phyloP scores from a whole-genome alignment of 108 stramenopile species.

The Conticribra weissflogii region DNA sequence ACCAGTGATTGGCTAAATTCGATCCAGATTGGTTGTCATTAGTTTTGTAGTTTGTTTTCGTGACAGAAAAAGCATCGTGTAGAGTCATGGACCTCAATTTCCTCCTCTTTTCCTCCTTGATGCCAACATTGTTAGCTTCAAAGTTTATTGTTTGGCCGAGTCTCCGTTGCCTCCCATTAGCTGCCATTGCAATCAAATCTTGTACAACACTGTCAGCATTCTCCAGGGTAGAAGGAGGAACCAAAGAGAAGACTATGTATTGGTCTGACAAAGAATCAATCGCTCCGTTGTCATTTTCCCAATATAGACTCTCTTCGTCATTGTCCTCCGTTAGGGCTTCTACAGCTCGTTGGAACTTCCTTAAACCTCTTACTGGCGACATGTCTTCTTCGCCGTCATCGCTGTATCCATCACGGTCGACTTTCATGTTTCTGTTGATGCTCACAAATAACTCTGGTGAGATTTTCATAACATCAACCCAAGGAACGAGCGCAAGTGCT shows the following conservation, averaged over 20 bases:
- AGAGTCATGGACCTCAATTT: constrained; percentile 3
- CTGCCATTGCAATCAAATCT: constrained; percentile 21
- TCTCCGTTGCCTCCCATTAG: constrained; percentile 12
- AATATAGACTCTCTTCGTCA: background rate
- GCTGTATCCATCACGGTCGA: background rate
- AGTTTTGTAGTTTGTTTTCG: background rate
- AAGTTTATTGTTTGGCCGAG: background rate
- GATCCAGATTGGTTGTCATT: background rate
- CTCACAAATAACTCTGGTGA: constrained; percentile 18
- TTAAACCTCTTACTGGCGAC: background rate
- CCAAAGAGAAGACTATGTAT: constrained; percentile 24
- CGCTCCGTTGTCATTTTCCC: background rate
- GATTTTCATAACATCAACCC: constrained; percentile 35
- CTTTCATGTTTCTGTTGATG: constrained; percentile 1
- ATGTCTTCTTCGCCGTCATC: background rate
- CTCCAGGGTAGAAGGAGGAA: constrained; percentile 17
- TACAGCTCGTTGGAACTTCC: constrained; percentile 11
- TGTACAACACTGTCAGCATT: constrained; percentile 18
- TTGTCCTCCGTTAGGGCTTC: background rate
- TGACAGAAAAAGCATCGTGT: constrained; percentile 23
- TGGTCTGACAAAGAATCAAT: constrained; percentile 1
- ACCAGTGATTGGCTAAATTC: constrained; percentile 16
- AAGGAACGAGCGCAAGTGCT: constrained; percentile 12
- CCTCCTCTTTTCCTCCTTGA: background rate
- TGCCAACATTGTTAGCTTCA: background rate